Evolutionary conservation across 352 stramenopile species (phyloP), one percentile per base, ranked within the genome.

Genomic region (Thalassiosira hispida): DNA sequence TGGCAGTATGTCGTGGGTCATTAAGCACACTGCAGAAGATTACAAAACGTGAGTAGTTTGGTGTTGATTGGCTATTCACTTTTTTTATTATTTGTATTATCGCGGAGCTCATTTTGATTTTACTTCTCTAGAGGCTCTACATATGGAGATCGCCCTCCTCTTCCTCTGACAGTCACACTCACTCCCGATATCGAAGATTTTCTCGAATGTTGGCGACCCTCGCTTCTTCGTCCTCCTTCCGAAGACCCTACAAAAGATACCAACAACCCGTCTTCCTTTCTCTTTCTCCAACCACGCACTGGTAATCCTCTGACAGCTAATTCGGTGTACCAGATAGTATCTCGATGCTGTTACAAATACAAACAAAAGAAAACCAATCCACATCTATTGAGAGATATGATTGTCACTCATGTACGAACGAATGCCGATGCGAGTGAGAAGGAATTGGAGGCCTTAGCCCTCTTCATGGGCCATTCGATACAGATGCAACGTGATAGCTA

Each of bases 401-500:
- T 94, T 68, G 88, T 94, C 0, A 94, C 90, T 0, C 90, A 94
- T 67, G 86, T 95, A 3, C 71, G 90, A 25, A 81, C 88, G 31
- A 83, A 84, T 71, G 76, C 80, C 23, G 73, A 89, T 60, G 87
- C 84, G 4, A 85, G 71, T 11, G 87, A 92, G 49, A 91, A 92
- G 73, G 82, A 88, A 69, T 68, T 93, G 18, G 87, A 95, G 63
- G 88, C 88, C 7, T 72, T 93, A 29, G 87, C 90, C 2, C 80
- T 95, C 16, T 95, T 88, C 51, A 95, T 95, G 90, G 90, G 90
- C 2, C 90, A 94, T 75, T 91, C 79, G 16, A 87, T 94, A 47
- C 61, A 85, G 57, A 93, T 94, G 90, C 90, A 94, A 83, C 66
- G 89, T 20, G 86, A 84, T 12, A 92, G 85, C 27, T 94, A 94